phyloP scores from a whole-genome alignment of 2,329 filamentous ascomycete species.

The Aspergillus sp. region DNA sequence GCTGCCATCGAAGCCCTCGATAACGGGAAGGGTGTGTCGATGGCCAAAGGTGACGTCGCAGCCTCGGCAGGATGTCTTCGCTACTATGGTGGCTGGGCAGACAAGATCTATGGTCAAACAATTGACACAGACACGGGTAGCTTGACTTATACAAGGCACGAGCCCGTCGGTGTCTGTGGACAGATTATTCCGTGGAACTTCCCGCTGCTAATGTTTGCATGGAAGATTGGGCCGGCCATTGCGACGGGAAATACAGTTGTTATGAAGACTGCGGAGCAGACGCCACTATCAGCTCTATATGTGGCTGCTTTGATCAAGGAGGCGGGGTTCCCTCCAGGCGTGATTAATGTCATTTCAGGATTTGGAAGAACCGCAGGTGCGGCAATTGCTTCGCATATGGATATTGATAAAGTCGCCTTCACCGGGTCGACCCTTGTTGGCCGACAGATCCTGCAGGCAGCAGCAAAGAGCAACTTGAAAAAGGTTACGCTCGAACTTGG shows the following conservation, averaged over 20 bases:
- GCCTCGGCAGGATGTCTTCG: conserved; percentile 67
- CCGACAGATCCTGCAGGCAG: conserved; percentile 57
- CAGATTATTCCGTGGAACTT: conserved; percentile 86
- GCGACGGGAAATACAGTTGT: conserved; percentile 59
- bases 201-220: conserved; percentile 76
- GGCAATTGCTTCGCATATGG: conserved; percentile 57
- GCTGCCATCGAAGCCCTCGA: conserved; percentile 31
- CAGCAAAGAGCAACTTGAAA: conserved; percentile 53
- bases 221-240: conserved; percentile 74
- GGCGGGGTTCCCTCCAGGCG: conserved; percentile 55
- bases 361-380: conserved; percentile 74
- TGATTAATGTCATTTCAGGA: conserved; percentile 52
- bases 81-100: conserved; percentile 81
- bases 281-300: conserved; percentile 61
- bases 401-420: conserved; percentile 60
- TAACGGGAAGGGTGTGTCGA: conserved; percentile 29
- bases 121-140: conserved; percentile 70
- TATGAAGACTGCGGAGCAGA: conserved; percentile 63
- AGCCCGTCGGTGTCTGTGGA: conserved; percentile 74
- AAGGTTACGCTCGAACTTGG: conserved; percentile 48
- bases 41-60: conserved; percentile 56
- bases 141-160: conserved; percentile 74
- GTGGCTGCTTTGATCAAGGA: conserved; percentile 53
- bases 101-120: conserved; percentile 82
- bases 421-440: conserved; percentile 58